These are phyloP conservation scores for Verbascum thapsus DNA, from an alignment of 257 asterid genomes.

Conservation along the genomic window DNA sequence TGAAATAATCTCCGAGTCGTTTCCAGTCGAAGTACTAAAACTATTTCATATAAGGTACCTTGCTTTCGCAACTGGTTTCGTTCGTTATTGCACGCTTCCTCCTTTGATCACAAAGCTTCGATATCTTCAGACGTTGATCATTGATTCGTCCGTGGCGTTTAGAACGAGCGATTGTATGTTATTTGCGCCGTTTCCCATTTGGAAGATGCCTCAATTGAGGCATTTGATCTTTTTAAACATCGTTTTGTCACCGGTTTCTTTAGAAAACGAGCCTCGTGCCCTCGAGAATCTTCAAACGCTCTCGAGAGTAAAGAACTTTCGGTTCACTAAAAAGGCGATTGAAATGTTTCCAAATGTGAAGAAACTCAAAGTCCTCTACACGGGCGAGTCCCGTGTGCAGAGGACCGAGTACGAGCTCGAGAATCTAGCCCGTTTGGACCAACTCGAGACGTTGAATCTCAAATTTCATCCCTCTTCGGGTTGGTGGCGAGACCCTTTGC, in stretches of 20 bases:
- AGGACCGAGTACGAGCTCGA: constrained; percentile 15
- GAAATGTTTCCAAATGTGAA: constrained; percentile 10
- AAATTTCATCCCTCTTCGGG: not conserved
- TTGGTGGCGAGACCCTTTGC: not conserved
- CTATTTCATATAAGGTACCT: constrained; percentile 20
- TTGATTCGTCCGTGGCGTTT: constrained; percentile 3
- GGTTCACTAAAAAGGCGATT: constrained; percentile 3
- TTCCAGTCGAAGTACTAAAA: not conserved
- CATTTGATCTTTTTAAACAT: constrained; percentile 10
- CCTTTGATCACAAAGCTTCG: constrained; percentile 8
- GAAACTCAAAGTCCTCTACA: constrained; percentile 26
- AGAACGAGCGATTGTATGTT: not conserved
- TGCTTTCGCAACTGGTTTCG: not conserved
- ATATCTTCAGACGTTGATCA: constrained; percentile 10
- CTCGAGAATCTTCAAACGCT: constrained; percentile 27
- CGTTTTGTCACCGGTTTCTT: not conserved
- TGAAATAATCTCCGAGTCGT: not conserved
- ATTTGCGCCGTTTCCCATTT: constrained; percentile 2
- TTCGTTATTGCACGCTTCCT: constrained; percentile 15
- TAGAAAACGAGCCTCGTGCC: not conserved
- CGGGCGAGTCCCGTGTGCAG: not conserved
- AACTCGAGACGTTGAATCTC: constrained; percentile 31
- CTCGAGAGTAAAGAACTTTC: constrained; percentile 9
- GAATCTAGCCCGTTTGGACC: constrained; percentile 20
- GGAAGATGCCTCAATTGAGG: constrained; percentile 22